Evolutionary conservation across 2,329 filamentous ascomycete species (phyloP).

Genomic region (Nannizziopsis barbatae): DNA sequence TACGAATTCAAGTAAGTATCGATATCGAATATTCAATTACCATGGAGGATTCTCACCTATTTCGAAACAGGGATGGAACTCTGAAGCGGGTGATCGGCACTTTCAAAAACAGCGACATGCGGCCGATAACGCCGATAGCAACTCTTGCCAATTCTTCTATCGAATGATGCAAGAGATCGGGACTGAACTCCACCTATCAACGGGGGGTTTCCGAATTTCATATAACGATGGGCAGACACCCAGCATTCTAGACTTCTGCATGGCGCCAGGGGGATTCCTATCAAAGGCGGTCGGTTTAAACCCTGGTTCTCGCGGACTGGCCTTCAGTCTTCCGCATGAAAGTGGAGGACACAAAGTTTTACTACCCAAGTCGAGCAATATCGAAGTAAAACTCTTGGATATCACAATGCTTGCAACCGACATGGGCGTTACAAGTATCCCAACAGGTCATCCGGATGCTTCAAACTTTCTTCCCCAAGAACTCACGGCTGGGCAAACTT

Average conservation of each 20-base stretch:
- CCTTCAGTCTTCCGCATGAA: slow-evolving; percentile 34
- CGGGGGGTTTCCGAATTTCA: not conserved
- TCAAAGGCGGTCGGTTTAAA: slow-evolving; percentile 29
- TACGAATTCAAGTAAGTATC: too few relatives aligned
- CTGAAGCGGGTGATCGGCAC: slow-evolving; percentile 8
- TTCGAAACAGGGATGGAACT: not conserved
- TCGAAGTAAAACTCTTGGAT: slow-evolving; percentile 29
- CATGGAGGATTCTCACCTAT: too few relatives aligned
- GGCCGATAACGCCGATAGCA: slow-evolving; percentile 13
- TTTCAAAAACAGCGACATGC: slow-evolving; percentile 17
- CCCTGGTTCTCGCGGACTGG: slow-evolving; percentile 26
- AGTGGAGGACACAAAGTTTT: slow-evolving; percentile 35
- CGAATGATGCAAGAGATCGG: slow-evolving; percentile 21
- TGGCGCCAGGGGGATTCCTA: slow-evolving; percentile 47
- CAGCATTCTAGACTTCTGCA: slow-evolving; percentile 44
- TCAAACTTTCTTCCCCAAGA: slow-evolving; percentile 19
- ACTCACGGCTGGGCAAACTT: slow-evolving; percentile 21
- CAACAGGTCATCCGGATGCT: slow-evolving; percentile 18
- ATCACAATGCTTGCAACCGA: slow-evolving; percentile 38
- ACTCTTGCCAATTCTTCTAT: slow-evolving; percentile 12
- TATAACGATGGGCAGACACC: slow-evolving; percentile 11
- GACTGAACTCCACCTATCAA: slow-evolving; percentile 18
- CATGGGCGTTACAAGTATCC: slow-evolving; percentile 6
- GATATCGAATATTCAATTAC: too few relatives aligned
- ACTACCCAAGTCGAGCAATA: slow-evolving; percentile 18